These are phyloP conservation scores for Lenzites betulinus DNA, from an alignment of 768 basidiomycete species.

Conservation along the genomic window DNA sequence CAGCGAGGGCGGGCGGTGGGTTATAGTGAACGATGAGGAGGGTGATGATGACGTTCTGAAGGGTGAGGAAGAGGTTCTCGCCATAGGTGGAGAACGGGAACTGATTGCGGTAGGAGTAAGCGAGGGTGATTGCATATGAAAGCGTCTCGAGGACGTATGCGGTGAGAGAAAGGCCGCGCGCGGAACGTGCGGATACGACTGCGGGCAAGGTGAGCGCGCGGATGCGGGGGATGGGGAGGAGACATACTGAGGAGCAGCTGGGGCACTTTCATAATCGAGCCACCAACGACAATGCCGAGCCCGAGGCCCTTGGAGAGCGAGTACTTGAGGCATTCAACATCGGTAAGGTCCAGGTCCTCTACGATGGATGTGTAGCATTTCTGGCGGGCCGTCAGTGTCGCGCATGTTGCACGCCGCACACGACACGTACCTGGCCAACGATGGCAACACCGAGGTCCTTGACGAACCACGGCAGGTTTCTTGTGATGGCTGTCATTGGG, in stretches of 20 bases:
- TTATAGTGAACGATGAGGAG: slow-evolving; percentile 78
- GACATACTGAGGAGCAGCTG: slow-evolving; percentile 83
- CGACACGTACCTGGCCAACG: slow-evolving; percentile 68
- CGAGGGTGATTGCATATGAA: slow-evolving; percentile 85
- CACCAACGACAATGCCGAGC: slow-evolving; percentile 88
- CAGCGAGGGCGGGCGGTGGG: slow-evolving; percentile 35
- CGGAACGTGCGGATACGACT: slow-evolving; percentile 77
- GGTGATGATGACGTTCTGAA: slow-evolving; percentile 88
- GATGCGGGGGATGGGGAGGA: background rate
- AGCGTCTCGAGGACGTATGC: slow-evolving; percentile 91
- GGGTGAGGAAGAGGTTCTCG: slow-evolving; percentile 91
- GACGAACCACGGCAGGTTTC: slow-evolving; percentile 84
- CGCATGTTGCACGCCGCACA: background rate
- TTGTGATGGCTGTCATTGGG: slow-evolving; percentile 74
- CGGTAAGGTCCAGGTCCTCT: slow-evolving; percentile 76
- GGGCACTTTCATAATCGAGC: slow-evolving; percentile 94
- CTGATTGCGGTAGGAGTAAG: slow-evolving; percentile 79
- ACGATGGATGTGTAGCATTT: slow-evolving; percentile 91
- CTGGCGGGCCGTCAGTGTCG: slow-evolving; percentile 40
- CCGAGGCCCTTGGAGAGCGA: slow-evolving; percentile 91
- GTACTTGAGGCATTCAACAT: slow-evolving; percentile 87
- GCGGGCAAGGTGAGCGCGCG: slow-evolving; percentile 6
- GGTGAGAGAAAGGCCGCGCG: slow-evolving; percentile 82
- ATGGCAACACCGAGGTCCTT: slow-evolving; percentile 79
- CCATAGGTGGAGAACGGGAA: slow-evolving; percentile 99